phyloP scores from a whole-genome alignment of 306 rosid genomes.

The Sechiopsis laciniata region DNA sequence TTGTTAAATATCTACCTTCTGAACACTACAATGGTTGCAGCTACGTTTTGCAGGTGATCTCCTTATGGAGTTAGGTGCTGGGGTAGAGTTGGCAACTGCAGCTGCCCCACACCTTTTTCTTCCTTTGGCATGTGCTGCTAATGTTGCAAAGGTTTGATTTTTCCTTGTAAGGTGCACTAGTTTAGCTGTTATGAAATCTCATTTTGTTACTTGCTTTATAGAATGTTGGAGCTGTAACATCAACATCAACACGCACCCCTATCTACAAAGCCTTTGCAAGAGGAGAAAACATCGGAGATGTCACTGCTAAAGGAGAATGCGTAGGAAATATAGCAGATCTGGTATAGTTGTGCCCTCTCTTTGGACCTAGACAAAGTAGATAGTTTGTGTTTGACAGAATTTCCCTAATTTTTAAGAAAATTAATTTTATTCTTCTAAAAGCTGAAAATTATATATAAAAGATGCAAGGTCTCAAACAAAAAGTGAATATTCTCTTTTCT shows the following conservation, averaged over 20 bases:
- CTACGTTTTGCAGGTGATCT: constrained; percentile 91
- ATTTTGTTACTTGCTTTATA: constrained; percentile 32
- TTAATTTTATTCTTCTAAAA: neutral
- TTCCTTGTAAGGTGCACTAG: constrained; percentile 1
- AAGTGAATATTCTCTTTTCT: neutral
- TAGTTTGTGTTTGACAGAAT: neutral
- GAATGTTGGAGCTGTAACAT: constrained; percentile 97
- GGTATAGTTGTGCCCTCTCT: constrained; percentile 48
- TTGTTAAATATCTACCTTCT: constrained; percentile 24
- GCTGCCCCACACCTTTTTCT: constrained; percentile 88
- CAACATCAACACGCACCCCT: constrained; percentile 96
- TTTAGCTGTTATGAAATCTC: constrained; percentile 24
- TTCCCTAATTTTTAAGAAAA: neutral
- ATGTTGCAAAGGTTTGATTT: constrained; percentile 68
- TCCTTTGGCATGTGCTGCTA: constrained; percentile 98
- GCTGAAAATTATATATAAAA: neutral
- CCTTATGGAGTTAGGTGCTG: constrained; percentile 96
- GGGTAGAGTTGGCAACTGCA: constrained; percentile 84
- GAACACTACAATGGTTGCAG: constrained; percentile 36
- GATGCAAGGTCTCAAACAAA: constrained; percentile 3
- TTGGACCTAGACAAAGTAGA: neutral
- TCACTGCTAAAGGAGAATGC: constrained; percentile 98
- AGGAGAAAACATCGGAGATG: constrained; percentile 99
- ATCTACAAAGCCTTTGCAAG: constrained; percentile 97
- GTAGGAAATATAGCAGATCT: constrained; percentile 94